These are phyloP conservation scores for Backusella macrospora DNA, from an alignment of 192 early-diverging fungal genomes.

Conservation along the genomic window DNA sequence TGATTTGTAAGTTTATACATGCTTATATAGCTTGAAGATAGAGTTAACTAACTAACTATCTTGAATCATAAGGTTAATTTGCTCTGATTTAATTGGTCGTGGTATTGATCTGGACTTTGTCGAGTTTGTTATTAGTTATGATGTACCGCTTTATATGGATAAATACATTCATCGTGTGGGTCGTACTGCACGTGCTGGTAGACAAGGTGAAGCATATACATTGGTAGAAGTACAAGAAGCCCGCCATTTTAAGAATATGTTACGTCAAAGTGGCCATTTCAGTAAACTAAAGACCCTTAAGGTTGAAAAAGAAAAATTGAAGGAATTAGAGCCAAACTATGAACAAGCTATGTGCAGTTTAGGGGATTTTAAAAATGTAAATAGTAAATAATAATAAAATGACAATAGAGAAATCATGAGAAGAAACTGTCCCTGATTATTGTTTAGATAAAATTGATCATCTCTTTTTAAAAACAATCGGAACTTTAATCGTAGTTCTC, in stretches of 20 bases:
- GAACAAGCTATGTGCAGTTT: constrained; percentile 41
- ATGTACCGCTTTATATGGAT: constrained; percentile 78
- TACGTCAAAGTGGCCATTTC: constrained; percentile 63
- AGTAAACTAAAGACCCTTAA: constrained; percentile 56
- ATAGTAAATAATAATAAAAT: background rate
- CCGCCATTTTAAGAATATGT: constrained; percentile 74
- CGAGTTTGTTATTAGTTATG: constrained; percentile 83
- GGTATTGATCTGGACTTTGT: constrained; percentile 88
- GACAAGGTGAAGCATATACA: constrained; percentile 78
- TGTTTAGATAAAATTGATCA: background rate
- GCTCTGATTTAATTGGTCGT: constrained; percentile 87
- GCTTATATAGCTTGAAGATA: background rate
- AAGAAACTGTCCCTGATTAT: background rate
- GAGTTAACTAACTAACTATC: background rate
- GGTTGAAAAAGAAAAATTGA: constrained; percentile 48
- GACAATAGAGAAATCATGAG: background rate
- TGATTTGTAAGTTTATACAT: constrained; percentile 46
- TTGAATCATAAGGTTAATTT: constrained; percentile 56
- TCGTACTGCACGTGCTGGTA: constrained; percentile 87
- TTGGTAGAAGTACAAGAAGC: constrained; percentile 71
- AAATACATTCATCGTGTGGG: constrained; percentile 95
- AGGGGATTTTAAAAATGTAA: constrained; percentile 24
- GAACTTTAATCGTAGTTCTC: background rate
- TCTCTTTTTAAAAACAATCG: background rate
- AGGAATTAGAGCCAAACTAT: constrained; percentile 40